Conservation (phyloP, 345 rosid genomes). For the Capsella bursapastoris region DNA sequence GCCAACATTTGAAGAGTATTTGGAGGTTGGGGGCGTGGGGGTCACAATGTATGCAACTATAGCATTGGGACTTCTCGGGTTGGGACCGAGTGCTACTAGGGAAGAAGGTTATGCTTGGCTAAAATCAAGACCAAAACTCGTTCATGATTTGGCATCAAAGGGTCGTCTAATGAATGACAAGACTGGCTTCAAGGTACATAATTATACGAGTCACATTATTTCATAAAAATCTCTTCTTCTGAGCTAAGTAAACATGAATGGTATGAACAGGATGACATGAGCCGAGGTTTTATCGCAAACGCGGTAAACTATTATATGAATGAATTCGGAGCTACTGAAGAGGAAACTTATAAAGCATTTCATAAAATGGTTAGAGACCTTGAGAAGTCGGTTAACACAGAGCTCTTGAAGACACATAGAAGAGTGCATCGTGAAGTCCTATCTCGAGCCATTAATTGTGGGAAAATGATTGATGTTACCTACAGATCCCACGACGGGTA, state of each 20-base stretch:
- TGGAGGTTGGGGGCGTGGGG: background rate
- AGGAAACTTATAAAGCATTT: background rate
- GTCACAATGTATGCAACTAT: background rate
- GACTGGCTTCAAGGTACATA: background rate
- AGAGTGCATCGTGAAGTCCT: background rate
- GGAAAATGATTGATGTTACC: background rate
- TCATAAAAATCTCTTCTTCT: too few relatives aligned
- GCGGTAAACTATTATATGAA: background rate
- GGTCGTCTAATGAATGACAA: background rate
- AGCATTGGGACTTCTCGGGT: background rate
- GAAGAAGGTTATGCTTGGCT: background rate
- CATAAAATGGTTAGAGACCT: background rate
- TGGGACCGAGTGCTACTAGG: background rate
- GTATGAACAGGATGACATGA: background rate
- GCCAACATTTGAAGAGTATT: constrained; percentile 12
- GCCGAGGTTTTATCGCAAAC: background rate
- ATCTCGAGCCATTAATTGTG: background rate
- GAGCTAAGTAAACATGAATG: background rate
- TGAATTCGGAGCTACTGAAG: background rate
- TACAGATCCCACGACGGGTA: background rate
- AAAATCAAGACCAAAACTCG: background rate
- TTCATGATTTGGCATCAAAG: background rate
- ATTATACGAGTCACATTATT: background rate
- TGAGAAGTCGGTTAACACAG: background rate
- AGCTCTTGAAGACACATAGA: background rate